Evolutionary conservation across 768 basidiomycete genomes (phyloP), one percentile per base, ranked within the genome.

Genomic region (Scleroderma bovista): DNA sequence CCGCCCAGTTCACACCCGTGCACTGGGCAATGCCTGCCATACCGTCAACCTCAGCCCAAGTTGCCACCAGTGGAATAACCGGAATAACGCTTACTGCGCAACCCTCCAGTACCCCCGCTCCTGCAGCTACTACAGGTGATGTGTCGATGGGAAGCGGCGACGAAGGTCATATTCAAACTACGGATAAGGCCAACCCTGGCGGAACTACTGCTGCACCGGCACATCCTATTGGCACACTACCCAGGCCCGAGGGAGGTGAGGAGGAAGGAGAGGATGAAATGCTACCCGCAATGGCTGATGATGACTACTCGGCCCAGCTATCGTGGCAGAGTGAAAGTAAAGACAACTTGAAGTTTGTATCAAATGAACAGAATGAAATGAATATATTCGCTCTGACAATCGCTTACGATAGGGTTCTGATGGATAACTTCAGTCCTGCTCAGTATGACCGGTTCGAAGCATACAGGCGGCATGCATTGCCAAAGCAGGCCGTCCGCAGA

Each of bases 391-490:
- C 6, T 6, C 48, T 44, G 6, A 50, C 29, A 22, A 22, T 16
- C 20, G 15, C 8, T 50, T 37, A 51, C 47, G 34, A n/a, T 53
- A 92, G 90, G 62, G 87, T 93, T 43, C 71, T 93, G 53, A 89
- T 93, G 84, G 88, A 91, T 64, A 89, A 90, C 57, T 86, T 94
- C 58, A 84, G 82, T 53, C 77, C 83, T 2, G 81, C 75, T 13
- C 92, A 94, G 61, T 90, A 92, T 61, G 89, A 93, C 39, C 79
- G 92, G 1, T 94, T 93, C 56, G 92, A 94, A 59, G 86, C 88
- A 0, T 94, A 93, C 64, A 72, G 90, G 50, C 76, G 92, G 17
- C 86, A 89, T 57, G 88, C 88, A 2, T 67, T 94, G 17, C 84
- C 87, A 1, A 93, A 93, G 60, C 84, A 86, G 58, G 83, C 83